These are phyloP conservation scores for Hyphopichia khmerensis DNA, from an alignment of 1,139 yeast species.

Conservation along the genomic window DNA sequence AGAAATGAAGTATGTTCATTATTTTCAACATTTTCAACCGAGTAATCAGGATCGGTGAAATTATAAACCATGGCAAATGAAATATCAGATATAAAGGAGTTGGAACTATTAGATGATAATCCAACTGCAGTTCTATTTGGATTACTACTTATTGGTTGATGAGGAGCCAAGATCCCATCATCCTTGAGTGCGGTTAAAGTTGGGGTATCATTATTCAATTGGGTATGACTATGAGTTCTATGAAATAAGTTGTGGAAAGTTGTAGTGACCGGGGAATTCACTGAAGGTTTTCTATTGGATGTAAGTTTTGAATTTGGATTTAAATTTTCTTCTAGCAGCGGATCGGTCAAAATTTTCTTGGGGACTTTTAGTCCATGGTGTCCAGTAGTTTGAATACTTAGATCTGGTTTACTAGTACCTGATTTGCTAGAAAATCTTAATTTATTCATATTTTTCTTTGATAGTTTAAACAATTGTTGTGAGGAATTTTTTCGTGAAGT, in stretches of 20 bases:
- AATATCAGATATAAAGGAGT: slow-evolving; percentile 37
- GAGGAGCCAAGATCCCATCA: slow-evolving; percentile 13
- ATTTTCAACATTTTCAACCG: slow-evolving; percentile 22
- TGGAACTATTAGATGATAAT: slow-evolving; percentile 43
- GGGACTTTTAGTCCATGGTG: slow-evolving; percentile 28
- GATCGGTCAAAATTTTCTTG: slow-evolving; percentile 21
- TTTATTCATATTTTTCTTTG: slow-evolving; percentile 15
- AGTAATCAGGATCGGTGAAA: slow-evolving; percentile 38
- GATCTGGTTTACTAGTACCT: slow-evolving; percentile 20
- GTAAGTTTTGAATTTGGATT: neutral
- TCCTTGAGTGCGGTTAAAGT: slow-evolving; percentile 6
- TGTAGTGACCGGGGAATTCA: slow-evolving; percentile 36
- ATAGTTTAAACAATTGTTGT: slow-evolving; percentile 6
- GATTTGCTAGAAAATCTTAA: slow-evolving; percentile 12
- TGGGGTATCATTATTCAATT: slow-evolving; percentile 5
- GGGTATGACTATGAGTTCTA: slow-evolving; percentile 22
- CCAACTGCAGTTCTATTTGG: slow-evolving; percentile 26
- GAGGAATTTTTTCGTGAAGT: neutral
- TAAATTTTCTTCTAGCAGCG: slow-evolving; percentile 17
- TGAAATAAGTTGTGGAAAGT: slow-evolving; percentile 36
- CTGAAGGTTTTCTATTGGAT: slow-evolving; percentile 22
- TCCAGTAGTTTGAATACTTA: slow-evolving; percentile 29
- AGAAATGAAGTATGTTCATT: slow-evolving; percentile 24
- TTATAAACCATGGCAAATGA: slow-evolving; percentile 35
- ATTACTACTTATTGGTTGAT: slow-evolving; percentile 10